Percentiles rank a stretch among this genome's conserved stretches.
These are phyloP conservation scores for Citrullus amarus DNA, from an alignment of 306 rosid species.

Conservation along the genomic window DNA sequence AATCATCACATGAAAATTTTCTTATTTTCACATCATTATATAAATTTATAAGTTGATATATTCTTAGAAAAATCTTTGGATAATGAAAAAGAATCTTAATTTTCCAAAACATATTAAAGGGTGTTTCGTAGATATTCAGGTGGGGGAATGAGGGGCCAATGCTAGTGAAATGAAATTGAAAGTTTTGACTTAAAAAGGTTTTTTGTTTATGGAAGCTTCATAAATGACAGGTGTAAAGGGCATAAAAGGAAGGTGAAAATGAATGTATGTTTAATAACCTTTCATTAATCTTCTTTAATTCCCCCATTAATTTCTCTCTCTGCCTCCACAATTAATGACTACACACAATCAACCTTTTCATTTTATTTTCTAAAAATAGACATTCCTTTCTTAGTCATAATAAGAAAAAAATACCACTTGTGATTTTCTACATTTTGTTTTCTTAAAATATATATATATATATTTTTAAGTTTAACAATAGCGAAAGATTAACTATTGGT, in stretches of 20 bases:
- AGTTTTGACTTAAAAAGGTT: neutral
- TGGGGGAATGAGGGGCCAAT: neutral
- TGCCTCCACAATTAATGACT: no score
- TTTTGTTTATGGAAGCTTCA: neutral
- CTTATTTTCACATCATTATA: neutral
- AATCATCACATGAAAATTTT: neutral
- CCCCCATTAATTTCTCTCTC: neutral
- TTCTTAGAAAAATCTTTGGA: neutral
- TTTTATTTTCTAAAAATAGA: no score
- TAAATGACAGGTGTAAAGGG: neutral
- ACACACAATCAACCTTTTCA: no score
- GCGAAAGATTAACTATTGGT: no score
- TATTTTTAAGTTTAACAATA: no score
- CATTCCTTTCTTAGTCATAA: no score
- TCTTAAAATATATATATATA: no score
- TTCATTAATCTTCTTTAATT: neutral
- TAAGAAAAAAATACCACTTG: no score
- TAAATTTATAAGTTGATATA: neutral
- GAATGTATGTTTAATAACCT: neutral
- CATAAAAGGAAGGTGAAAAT: neutral
- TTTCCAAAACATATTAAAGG: neutral
- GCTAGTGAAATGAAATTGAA: neutral
- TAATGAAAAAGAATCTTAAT: neutral
- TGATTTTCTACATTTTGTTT: no score
- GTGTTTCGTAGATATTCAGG: neutral